A percentile compares a stretch with the other conserved stretches of the same genome.
Evolutionary conservation across 495 filamentous ascomycete species (phyloP).

Genomic region (Hypoxylon trugodes): DNA sequence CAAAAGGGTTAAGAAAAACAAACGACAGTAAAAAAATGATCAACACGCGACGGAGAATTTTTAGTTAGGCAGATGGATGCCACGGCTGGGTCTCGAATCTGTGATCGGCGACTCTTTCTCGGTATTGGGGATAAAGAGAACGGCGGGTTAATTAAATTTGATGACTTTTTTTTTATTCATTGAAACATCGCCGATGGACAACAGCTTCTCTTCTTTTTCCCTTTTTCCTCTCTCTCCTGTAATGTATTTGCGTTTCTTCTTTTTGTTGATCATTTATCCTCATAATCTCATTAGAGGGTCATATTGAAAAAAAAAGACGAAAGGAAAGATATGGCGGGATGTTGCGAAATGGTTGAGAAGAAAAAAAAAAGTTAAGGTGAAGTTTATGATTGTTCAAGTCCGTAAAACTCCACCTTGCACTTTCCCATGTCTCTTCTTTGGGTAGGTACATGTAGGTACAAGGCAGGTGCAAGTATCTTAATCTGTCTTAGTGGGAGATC

Average conservation of each 20-base stretch:
- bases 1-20: slow-evolving; percentile 24
- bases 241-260: neutral
- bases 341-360: slow-evolving; percentile 14
- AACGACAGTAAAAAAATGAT: slow-evolving; percentile 25
- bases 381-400: slow-evolving; percentile 21
- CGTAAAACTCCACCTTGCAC: slow-evolving; percentile 12
- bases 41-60: slow-evolving; percentile 43
- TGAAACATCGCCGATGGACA: slow-evolving; percentile 27
- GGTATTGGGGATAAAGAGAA: slow-evolving; percentile 40
- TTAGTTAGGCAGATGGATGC: slow-evolving; percentile 21
- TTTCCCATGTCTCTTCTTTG: neutral
- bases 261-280: slow-evolving; percentile 1
- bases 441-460: slow-evolving; percentile 11
- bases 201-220: slow-evolving; percentile 4
- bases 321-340: neutral
- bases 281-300: slow-evolving; percentile 5
- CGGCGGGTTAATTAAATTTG: slow-evolving; percentile 26
- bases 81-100: slow-evolving; percentile 41
- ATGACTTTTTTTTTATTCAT: slow-evolving; percentile 25
- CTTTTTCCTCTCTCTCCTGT: neutral
- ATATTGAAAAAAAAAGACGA: slow-evolving; percentile 5
- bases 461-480: slow-evolving; percentile 12
- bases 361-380: slow-evolving; percentile 15
- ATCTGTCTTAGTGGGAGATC: slow-evolving; percentile 20
- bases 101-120: slow-evolving; percentile 35